phyloP scores from a whole-genome alignment of 2,329 filamentous ascomycete species.

The Cladorrhinum sp. region DNA sequence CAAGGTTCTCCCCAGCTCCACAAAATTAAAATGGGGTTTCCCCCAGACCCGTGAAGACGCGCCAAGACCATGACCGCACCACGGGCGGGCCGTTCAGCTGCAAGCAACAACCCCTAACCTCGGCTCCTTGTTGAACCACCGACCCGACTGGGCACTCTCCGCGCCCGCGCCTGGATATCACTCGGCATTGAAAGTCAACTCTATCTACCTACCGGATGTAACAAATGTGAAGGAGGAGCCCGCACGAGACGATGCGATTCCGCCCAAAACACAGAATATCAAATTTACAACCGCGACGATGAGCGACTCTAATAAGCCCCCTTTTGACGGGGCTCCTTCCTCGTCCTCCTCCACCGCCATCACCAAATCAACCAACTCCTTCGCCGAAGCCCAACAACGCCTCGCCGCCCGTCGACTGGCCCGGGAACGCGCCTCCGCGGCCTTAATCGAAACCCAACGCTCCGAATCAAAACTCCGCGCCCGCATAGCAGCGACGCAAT shows the following conservation, averaged over 20 bases:
- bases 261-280: conserved; percentile 5
- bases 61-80: conserved; percentile 4
- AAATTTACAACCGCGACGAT: conserved; percentile 12
- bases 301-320: conserved; percentile 14
- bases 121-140: conserved; percentile 2
- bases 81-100: conserved; percentile 17
- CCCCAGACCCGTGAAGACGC: background rate
- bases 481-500: conserved; percentile 52
- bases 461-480: conserved; percentile 36
- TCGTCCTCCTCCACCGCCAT: background rate
- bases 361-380: conserved; percentile 43
- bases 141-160: background rate
- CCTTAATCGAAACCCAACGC: conserved; percentile 48
- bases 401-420: conserved; percentile 76
- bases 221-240: background rate
- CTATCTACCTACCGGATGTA: too few species aligned
- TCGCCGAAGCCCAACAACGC: conserved; percentile 85
- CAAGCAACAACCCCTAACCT: conserved; percentile 1
- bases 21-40: background rate
- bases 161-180: background rate
- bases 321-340: background rate
- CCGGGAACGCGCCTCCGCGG: conserved; percentile 64
- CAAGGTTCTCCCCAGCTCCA: background rate
- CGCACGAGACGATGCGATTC: background rate
- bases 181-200: background rate